Percentiles rank a stretch among this genome's conserved stretches.
Evolutionary conservation across 306 rosid species (phyloP).

Genomic region (Pyrus communis): DNA sequence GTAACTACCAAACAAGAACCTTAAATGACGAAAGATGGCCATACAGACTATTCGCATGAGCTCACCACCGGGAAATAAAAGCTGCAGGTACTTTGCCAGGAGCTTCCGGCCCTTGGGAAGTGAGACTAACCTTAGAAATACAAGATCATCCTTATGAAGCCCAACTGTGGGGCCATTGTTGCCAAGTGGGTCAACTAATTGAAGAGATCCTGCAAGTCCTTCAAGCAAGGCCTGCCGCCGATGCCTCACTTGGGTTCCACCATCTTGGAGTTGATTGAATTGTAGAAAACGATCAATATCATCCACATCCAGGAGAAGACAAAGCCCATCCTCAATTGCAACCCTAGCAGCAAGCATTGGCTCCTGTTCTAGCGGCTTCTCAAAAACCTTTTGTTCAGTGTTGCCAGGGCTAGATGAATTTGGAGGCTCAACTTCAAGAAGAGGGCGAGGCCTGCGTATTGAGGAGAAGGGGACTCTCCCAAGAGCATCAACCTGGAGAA

Average conservation of each 20-base stretch:
- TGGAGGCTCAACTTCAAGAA: constrained; percentile 89
- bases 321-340: constrained; percentile 81
- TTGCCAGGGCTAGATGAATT: constrained; percentile 44
- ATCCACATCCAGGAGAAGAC: constrained; percentile 92
- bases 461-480: constrained; percentile 99
- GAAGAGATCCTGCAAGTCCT: constrained; percentile 79
- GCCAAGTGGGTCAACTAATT: constrained; percentile 83
- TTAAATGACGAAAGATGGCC: constrained; percentile 84
- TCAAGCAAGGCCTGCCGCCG: constrained; percentile 68
- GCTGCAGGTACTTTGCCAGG: constrained; percentile 59
- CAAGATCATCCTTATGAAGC: constrained; percentile 74
- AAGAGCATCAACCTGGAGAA: constrained; percentile 97
- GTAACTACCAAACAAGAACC: constrained; percentile 75
- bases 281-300: constrained; percentile 90
- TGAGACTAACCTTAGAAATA: constrained; percentile 73
- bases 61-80: constrained; percentile 66
- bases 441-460: constrained; percentile 99
- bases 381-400: constrained; percentile 60
- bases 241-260: constrained; percentile 53
- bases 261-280: constrained; percentile 81
- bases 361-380: constrained; percentile 95
- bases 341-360: constrained; percentile 97
- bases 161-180: constrained; percentile 56
- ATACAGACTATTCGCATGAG: constrained; percentile 85
- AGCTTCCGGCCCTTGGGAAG: constrained; percentile 90